Percentiles rank a stretch among this genome's conserved stretches.
These are phyloP conservation scores for Coemansia sp. DNA, from an alignment of 192 early-diverging fungal species.

Conservation along the genomic window DNA sequence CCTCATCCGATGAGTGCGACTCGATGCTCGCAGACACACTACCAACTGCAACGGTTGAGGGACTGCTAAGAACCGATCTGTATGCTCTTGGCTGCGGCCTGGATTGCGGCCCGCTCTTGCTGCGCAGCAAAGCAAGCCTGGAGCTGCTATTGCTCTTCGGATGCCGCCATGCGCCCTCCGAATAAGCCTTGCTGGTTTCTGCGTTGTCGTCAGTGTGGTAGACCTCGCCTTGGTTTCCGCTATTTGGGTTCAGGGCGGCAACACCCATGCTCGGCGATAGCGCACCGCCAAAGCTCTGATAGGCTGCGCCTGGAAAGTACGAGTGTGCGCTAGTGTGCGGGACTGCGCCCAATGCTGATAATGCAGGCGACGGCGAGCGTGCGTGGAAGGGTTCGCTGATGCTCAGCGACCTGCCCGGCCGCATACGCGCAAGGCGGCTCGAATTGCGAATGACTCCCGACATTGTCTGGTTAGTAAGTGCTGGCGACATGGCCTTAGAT, in stretches of 20 bases:
- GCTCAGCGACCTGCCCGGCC: slow-evolving; percentile 32
- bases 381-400: slow-evolving; percentile 21
- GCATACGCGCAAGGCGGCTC: slow-evolving; percentile 13
- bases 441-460: slow-evolving; percentile 8
- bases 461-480: not conserved
- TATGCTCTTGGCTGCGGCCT: not conserved
- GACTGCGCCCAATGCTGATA: not conserved
- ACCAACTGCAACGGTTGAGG: not conserved
- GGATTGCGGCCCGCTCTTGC: not conserved
- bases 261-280: not conserved
- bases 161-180: not conserved
- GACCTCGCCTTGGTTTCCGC: not conserved
- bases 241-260: not conserved
- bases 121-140: slow-evolving; percentile 4
- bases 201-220: not conserved
- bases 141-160: not conserved
- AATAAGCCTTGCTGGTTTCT: not conserved
- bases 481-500: not conserved
- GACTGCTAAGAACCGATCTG: slow-evolving; percentile 6
- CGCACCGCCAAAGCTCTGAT: not conserved
- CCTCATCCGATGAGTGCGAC: slow-evolving; percentile 22
- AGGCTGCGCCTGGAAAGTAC: slow-evolving; percentile 7
- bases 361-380: slow-evolving; percentile 30
- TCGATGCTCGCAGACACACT: not conserved
- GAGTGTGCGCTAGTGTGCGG: slow-evolving; percentile 16